Conservation (phyloP, 2,329 filamentous ascomycete species). For the Incumbomyces lentus region DNA sequence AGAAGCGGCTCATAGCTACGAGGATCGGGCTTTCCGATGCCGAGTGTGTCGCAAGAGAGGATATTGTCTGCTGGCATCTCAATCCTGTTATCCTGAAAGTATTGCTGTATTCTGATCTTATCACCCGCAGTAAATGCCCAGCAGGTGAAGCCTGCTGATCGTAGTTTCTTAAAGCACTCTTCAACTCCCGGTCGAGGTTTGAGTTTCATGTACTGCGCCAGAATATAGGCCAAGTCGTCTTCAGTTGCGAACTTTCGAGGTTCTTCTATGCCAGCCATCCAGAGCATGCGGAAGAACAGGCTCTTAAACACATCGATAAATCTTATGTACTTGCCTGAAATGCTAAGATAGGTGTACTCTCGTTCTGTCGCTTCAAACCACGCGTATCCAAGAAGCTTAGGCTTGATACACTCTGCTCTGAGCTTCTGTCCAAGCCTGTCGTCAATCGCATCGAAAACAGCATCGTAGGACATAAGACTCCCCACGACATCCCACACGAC, state of each 20-base stretch:
- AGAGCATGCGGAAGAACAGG: conserved; percentile 36
- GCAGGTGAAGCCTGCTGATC: conserved; percentile 37
- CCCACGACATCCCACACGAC: conserved; percentile 45
- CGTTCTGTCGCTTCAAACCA: conserved; percentile 36
- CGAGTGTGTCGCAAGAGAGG: conserved; percentile 40
- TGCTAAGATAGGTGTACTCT: conserved; percentile 37
- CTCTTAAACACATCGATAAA: conserved; percentile 30
- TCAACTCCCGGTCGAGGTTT: conserved; percentile 27
- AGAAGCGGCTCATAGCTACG: conserved; percentile 38
- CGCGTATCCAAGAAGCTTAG: conserved; percentile 30
- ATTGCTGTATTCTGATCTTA: conserved; percentile 39
- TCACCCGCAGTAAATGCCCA: conserved; percentile 48
- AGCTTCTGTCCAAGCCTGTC: conserved; percentile 30
- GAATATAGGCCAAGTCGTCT: conserved; percentile 29
- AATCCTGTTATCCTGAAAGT: conserved; percentile 41
- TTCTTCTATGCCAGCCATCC: conserved; percentile 30
- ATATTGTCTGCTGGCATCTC: conserved; percentile 39
- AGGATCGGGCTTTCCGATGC: conserved; percentile 42
- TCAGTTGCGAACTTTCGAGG: conserved; percentile 30
- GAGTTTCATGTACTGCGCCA: conserved; percentile 26
- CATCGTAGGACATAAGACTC: conserved; percentile 33
- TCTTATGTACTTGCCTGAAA: conserved; percentile 29
- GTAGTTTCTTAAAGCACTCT: conserved; percentile 30
- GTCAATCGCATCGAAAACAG: conserved; percentile 30
- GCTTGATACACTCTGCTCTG: conserved; percentile 25